Base-by-base conservation (phyloP, 1,284 basidiomycete species). In the Tylopilus sp. region DNA sequence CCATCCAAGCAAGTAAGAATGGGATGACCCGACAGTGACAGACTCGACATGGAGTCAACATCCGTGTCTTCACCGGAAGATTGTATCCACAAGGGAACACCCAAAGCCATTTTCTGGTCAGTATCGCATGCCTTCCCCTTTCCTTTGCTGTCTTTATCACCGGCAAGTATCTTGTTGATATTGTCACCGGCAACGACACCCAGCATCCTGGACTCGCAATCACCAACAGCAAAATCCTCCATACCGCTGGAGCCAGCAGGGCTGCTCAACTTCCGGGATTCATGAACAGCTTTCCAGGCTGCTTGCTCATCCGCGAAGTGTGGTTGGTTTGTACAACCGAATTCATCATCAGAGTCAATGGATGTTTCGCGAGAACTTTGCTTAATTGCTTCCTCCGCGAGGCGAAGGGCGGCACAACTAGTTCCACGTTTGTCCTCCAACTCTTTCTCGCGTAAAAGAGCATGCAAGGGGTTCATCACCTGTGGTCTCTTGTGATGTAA, bases 401-500 rank as follows among this genome's bases (percentile, higher is more conserved):
- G 72, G 32, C 61, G 73, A 56, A 76, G 61, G 6, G 77, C 80
- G 5, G 74, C 70, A 15, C 51, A 66, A 32, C 76, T 75, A 24
- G 72, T 70, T 7, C 82, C 80, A n/a, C 62, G 67, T 53, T 74
- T 73, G 20, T 80, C 73, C 20, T 75, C 74, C 8, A 64, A 56
- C 25, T 67, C 68, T 61, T 83, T 83, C 63, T 85, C 83, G 53
- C 74, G 78, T 28, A 85, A 64, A 43, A 86, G 71, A 3, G 70
- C 72, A 39, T 75, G 76, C 28, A 88, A 71, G 7, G 86, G 85
- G 57, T 84, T 77, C 25, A 40, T 42, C 7, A 62, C 17, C 54
- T 48, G 52, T 8, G 62, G 22, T 56, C 71, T 77, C 59, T 70
- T 68, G 53, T 51, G 54, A 24, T 51, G 56, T 48, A 31, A 28